These are phyloP conservation scores for Colletotrichum camelliae DNA, from an alignment of 2,329 filamentous ascomycete genomes.

Conservation along the genomic window DNA sequence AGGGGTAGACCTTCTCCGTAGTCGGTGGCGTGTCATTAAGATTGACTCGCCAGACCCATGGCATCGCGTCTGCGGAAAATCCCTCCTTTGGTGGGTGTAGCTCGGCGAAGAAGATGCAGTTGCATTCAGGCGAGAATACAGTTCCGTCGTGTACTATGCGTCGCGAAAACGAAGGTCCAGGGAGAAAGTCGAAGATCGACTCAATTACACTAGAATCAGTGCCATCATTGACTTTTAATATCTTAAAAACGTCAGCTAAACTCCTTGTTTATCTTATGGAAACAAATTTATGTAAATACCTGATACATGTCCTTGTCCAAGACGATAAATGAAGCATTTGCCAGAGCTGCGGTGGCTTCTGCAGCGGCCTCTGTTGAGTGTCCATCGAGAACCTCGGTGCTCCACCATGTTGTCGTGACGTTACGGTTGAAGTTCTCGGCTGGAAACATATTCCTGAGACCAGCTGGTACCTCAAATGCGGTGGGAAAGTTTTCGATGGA, in stretches of 20 bases:
- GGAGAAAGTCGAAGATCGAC: background rate
- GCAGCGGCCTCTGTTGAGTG: background rate
- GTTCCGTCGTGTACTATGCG: constrained; percentile 21
- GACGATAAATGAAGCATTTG: background rate
- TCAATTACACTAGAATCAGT: background rate
- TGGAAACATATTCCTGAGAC: constrained; percentile 11
- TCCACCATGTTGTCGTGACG: constrained; percentile 21
- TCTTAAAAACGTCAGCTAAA: fast-evolving
- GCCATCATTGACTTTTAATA: background rate
- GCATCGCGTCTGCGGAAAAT: constrained; percentile 16
- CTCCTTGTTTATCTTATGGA: background rate
- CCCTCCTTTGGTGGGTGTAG: constrained; percentile 19
- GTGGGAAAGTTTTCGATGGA: background rate
- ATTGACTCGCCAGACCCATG: constrained; percentile 20
- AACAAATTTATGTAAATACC: background rate
- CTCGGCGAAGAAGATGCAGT: constrained; percentile 22
- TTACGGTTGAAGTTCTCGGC: constrained; percentile 22
- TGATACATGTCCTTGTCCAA: background rate
- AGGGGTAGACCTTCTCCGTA: constrained; percentile 23
- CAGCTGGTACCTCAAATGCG: background rate
- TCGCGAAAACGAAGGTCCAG: constrained; percentile 7
- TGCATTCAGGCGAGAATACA: constrained; percentile 22
- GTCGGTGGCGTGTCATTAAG: constrained; percentile 2
- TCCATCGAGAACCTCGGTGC: constrained; percentile 6
- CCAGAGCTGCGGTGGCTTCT: background rate